phyloP scores from a whole-genome alignment of 2,329 filamentous ascomycete species.

The Arachnopeziza araneosa region DNA sequence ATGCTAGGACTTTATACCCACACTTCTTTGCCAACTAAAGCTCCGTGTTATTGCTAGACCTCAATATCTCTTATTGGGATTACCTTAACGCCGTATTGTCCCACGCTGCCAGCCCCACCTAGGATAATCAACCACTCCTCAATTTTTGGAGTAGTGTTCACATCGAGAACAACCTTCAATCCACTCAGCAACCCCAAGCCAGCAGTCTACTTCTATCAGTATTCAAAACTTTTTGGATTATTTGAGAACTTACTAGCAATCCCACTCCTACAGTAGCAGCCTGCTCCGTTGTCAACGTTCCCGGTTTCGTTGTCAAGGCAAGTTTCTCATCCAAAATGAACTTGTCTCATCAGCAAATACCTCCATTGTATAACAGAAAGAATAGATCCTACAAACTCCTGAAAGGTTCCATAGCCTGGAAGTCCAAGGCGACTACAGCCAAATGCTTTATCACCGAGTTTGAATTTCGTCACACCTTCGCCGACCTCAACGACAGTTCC shows the following conservation, averaged over 20 bases:
- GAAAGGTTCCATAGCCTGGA: constrained; percentile 33
- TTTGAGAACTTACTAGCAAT: constrained; percentile 25
- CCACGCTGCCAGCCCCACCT: constrained; percentile 33
- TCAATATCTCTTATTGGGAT: not conserved
- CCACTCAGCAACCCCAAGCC: constrained; percentile 31
- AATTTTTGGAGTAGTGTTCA: constrained; percentile 9
- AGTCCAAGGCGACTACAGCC: constrained; percentile 33
- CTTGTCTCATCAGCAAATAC: not conserved
- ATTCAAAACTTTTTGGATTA: not conserved
- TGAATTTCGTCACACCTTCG: constrained; percentile 28
- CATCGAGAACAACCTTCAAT: constrained; percentile 18
- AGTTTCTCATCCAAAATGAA: constrained; percentile 35
- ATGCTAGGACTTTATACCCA: constrained; percentile 35
- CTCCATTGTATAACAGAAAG: not conserved
- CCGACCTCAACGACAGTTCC: constrained; percentile 32
- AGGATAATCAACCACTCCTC: constrained; percentile 35
- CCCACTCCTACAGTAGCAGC: constrained; percentile 34
- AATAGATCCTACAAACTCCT: constrained; percentile 27
- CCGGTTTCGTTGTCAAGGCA: constrained; percentile 28
- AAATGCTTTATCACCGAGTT: constrained; percentile 32
- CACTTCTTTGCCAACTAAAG: constrained; percentile 31
- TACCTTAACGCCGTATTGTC: constrained; percentile 32
- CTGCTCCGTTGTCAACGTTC: constrained; percentile 26
- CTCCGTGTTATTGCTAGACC: not conserved
- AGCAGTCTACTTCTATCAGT: constrained; percentile 28